Evolutionary conservation across 495 filamentous ascomycete genomes (phyloP).

Genomic region (Aspergillus heteromorphus): DNA sequence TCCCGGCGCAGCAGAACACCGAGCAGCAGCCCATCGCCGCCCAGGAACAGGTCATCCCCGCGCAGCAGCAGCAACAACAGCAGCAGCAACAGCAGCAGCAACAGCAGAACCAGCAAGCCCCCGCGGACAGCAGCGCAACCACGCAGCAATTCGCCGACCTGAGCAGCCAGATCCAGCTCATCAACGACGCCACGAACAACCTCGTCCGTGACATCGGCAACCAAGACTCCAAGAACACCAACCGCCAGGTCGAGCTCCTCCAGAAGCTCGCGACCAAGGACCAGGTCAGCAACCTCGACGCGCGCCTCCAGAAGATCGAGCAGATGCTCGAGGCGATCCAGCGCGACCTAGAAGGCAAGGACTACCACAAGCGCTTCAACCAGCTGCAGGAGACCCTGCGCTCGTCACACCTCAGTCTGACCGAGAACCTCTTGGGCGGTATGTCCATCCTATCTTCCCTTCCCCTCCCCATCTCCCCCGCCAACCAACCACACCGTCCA

Average conservation of each 20-base stretch:
- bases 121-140: constrained; percentile 24
- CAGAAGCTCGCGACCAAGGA: constrained; percentile 41
- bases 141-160: constrained; percentile 71
- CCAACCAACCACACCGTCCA: no score
- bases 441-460: constrained; percentile 15
- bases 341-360: constrained; percentile 64
- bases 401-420: constrained; percentile 64
- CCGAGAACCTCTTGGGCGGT: constrained; percentile 44
- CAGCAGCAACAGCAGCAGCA: constrained; percentile 15
- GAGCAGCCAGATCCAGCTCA: constrained; percentile 68
- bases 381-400: constrained; percentile 67
- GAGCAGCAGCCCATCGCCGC: constrained; percentile 27
- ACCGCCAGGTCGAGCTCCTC: constrained; percentile 54
- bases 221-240: constrained; percentile 45
- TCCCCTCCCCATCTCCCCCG: not conserved
- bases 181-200: constrained; percentile 66
- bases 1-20: constrained; percentile 29
- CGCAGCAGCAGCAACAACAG: constrained; percentile 14
- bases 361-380: constrained; percentile 65
- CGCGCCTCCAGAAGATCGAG: constrained; percentile 55
- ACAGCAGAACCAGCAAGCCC: constrained; percentile 23
- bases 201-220: constrained; percentile 58
- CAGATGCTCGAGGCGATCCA: constrained; percentile 47
- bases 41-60: constrained; percentile 24
- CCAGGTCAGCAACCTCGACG: constrained; percentile 50